These are phyloP conservation scores for Sicyos edulis DNA, from an alignment of 306 rosid genomes.

Conservation along the genomic window DNA sequence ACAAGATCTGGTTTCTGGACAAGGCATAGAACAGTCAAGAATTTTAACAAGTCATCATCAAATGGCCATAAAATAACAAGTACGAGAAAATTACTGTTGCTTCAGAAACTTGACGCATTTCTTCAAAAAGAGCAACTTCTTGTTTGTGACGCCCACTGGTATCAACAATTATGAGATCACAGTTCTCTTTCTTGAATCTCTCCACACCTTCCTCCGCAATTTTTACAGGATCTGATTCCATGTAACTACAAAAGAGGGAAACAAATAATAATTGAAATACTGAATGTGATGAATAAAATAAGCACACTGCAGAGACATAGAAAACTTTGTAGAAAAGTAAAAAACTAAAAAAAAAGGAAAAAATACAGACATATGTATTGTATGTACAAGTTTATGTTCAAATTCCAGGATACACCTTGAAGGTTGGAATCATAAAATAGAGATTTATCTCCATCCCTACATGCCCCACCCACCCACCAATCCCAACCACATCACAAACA, in stretches of 20 bases:
- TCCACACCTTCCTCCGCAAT: constrained; percentile 85
- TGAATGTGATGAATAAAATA: constrained; percentile 5
- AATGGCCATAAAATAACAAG: constrained; percentile 13
- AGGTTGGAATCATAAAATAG: constrained; percentile 2
- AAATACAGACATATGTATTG: neutral
- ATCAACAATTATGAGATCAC: constrained; percentile 79
- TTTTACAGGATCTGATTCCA: constrained; percentile 73
- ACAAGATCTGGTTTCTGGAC: constrained; percentile 79
- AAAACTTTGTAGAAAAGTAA: neutral
- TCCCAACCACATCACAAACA: neutral
- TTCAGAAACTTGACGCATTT: constrained; percentile 88
- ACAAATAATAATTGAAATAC: constrained; percentile 21
- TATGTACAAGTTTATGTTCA: neutral
- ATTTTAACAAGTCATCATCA: constrained; percentile 3
- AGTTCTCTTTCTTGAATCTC: too few relatives aligned
- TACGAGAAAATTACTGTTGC: constrained; percentile 59
- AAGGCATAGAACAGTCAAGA: constrained; percentile 28
- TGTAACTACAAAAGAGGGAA: constrained; percentile 43
- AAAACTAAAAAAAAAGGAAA: neutral
- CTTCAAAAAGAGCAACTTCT: constrained; percentile 87
- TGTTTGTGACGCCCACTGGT: constrained; percentile 89
- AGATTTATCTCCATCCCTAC: neutral
- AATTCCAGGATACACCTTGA: neutral
- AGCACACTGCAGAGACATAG: neutral
- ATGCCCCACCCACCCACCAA: neutral